phyloP scores from a whole-genome alignment of 2,329 filamentous ascomycete species.

The Onygenales sp. region DNA sequence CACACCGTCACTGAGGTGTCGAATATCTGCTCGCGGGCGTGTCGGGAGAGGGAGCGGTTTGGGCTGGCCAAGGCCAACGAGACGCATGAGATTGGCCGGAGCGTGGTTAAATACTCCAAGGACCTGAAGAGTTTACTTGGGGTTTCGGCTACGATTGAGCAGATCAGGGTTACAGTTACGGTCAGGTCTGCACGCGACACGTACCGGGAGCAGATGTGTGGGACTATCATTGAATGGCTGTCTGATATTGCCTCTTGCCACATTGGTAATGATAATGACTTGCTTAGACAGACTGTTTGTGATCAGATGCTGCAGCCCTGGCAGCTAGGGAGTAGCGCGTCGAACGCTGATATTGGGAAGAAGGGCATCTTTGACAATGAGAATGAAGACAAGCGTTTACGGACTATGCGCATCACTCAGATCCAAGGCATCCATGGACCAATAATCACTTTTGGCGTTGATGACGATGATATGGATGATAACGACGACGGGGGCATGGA shows the following conservation, averaged over 20 bases:
- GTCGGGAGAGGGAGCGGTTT: constrained; percentile 59
- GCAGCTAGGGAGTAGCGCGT: constrained; percentile 74
- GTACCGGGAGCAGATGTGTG: constrained; percentile 96
- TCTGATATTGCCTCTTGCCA: constrained; percentile 84
- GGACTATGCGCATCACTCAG: background rate
- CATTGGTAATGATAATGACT: constrained; percentile 67
- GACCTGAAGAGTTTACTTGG: constrained; percentile 64
- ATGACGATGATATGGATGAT: background rate
- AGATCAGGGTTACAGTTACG: constrained; percentile 92
- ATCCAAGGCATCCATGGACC: background rate
- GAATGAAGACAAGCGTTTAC: constrained; percentile 34
- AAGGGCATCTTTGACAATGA: constrained; percentile 77
- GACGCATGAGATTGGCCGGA: constrained; percentile 79
- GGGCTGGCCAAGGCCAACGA: constrained; percentile 72
- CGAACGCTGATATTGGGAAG: constrained; percentile 66
- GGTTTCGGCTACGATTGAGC: constrained; percentile 80
- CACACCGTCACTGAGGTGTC: constrained; percentile 88
- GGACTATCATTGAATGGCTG: constrained; percentile 94
- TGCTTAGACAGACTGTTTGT: constrained; percentile 74
- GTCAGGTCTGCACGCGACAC: constrained; percentile 89
- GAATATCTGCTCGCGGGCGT: constrained; percentile 83
- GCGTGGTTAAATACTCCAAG: constrained; percentile 66
- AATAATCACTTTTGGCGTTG: constrained; percentile 13
- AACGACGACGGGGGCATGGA: constrained; percentile 19
- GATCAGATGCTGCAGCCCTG: constrained; percentile 85